These are phyloP conservation scores for Hypholoma fasciculare DNA, from an alignment of 768 basidiomycete genomes.

Conservation along the genomic window DNA sequence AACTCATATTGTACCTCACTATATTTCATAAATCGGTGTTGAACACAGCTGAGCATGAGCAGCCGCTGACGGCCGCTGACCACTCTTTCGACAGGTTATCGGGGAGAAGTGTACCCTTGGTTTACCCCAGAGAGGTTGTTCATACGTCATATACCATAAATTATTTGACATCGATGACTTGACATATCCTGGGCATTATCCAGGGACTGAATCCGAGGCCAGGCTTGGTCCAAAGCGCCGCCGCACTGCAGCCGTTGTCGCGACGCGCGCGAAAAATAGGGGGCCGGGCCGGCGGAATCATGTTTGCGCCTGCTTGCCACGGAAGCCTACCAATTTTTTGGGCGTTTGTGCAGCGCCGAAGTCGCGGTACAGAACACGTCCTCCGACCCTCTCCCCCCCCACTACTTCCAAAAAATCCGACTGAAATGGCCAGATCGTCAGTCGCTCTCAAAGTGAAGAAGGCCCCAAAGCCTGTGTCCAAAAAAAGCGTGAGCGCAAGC, in stretches of 20 bases:
- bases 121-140: too few relatives aligned
- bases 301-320: conserved; percentile 16
- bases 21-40: too few relatives aligned
- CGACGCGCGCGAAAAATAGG: neutral
- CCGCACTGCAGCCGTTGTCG: neutral
- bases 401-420: neutral
- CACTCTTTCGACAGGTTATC: too few relatives aligned
- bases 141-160: too few relatives aligned
- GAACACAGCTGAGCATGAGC: too few relatives aligned
- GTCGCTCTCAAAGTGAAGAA: neutral
- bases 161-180: too few relatives aligned
- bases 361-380: neutral
- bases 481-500: neutral
- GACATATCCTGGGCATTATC: too few relatives aligned
- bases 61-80: too few relatives aligned
- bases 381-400: neutral
- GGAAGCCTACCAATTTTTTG: conserved; percentile 14
- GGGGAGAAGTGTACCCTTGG: too few relatives aligned
- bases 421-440: conserved; percentile 2
- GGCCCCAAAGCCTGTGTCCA: neutral
- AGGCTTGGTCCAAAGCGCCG: too few relatives aligned
- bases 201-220: too few relatives aligned
- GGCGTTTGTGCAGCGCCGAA: neutral
- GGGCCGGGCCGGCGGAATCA: neutral
- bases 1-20: too few relatives aligned